Evolutionary conservation across 2,329 filamentous ascomycete species (phyloP), one percentile per base, ranked within the genome.

Genomic region (Stromatinia cepivora): DNA sequence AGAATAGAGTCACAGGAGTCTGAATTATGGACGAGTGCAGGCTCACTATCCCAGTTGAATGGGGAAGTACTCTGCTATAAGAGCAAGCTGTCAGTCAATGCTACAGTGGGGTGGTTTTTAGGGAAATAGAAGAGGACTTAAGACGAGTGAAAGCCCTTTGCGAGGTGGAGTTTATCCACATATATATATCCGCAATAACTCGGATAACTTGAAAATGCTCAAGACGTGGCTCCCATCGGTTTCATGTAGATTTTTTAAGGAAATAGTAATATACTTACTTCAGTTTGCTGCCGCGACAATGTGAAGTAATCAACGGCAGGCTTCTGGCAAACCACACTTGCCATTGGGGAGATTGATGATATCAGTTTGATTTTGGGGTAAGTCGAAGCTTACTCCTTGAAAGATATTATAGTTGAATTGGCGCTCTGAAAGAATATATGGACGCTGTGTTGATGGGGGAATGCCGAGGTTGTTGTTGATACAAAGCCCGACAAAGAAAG

Each of bases 1-100:
- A 76, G 67, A 20, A 71, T 71, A 17, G 76, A 77, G 54, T 75
- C 73, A 69, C 73, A 73, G 53, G 74, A 76, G 66, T 77, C 75
- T 15, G 75, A 73, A 45, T 68, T 72, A 46, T 69, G 69, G 50
- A 71, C 42, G 28, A 72, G 57, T 48, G 71, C 69, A 58, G 74
- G 59, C 54, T 69, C 66, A 64, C 74, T 73, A 46, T 75, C 73
- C 75, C 74, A 76, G 57, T 66, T 58, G 34, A 69, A 72, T 34
- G 66, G 52, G 25, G 73, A 71, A 45, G 68, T 70, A 57, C 70
- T 70, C 46, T 67, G 58, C 58, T 63, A 54, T 54, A 53, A 48
- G 8, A 54, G 36, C 10, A 31, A 15, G 10, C 36, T 45, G 52
- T 56, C 53, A 64, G 46, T 52, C 48, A 64, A 64, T 52, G 31